Percentiles rank a stretch among this genome's conserved stretches.
phyloP scores from a whole-genome alignment of 768 basidiomycete genomes.

The Pilatotrama ljubarskyi region DNA sequence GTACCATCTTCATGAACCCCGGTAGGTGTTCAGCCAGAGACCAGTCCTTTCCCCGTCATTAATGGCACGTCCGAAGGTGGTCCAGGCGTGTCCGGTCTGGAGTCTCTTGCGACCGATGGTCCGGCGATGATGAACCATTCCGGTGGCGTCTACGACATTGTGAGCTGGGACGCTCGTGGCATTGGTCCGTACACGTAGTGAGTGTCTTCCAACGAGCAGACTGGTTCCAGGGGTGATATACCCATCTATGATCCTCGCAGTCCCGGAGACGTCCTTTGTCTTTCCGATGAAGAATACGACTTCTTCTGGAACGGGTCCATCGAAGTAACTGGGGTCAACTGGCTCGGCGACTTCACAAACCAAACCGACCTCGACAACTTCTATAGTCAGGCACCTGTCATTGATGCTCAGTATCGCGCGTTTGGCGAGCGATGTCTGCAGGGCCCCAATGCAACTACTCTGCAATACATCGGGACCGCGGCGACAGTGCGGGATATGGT shows the following conservation, averaged over 20 bases:
- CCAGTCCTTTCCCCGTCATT: no score
- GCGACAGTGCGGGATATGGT: slow-evolving; percentile 20
- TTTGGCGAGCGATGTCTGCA: slow-evolving; percentile 10
- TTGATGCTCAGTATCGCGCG: slow-evolving; percentile 1
- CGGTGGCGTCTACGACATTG: slow-evolving; percentile 15
- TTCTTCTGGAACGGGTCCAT: slow-evolving; percentile 12
- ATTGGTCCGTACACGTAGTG: slow-evolving; percentile 18
- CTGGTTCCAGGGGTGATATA: not conserved
- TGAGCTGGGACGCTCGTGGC: slow-evolving; percentile 18
- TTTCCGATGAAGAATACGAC: slow-evolving; percentile 6
- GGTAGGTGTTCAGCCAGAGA: not conserved
- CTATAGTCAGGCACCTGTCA: slow-evolving; percentile 1
- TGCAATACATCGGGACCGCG: slow-evolving; percentile 16
- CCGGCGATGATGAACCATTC: slow-evolving; percentile 1
- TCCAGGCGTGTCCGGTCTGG: slow-evolving; percentile 13
- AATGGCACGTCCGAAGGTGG: not conserved
- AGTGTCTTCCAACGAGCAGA: not conserved
- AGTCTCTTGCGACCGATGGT: slow-evolving; percentile 2
- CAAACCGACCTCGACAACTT: slow-evolving; percentile 10
- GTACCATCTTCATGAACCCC: slow-evolving; percentile 15
- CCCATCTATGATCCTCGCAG: not conserved
- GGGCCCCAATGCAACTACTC: slow-evolving; percentile 13
- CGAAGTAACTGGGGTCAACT: slow-evolving; percentile 5
- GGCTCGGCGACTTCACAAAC: slow-evolving; percentile 14
- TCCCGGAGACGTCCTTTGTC: slow-evolving; percentile 7